Evolutionary conservation across 2,329 filamentous ascomycete species (phyloP).

Genomic region (Neopestalotiopsis sp.): DNA sequence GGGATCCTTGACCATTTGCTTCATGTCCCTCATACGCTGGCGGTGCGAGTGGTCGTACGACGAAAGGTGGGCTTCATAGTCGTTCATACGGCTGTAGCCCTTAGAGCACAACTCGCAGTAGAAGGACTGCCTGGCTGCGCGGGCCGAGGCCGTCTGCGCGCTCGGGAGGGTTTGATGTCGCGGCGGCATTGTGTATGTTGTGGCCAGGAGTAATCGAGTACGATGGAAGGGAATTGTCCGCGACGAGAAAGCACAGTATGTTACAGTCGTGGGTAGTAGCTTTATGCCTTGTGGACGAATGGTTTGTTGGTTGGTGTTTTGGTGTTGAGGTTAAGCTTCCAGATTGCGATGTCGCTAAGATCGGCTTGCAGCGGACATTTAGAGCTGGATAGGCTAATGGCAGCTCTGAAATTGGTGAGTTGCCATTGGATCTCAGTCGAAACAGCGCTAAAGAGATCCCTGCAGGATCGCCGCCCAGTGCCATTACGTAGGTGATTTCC

Average conservation of each 20-base stretch:
- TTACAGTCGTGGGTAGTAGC: background rate
- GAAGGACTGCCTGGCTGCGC: constrained; percentile 79
- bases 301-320: background rate
- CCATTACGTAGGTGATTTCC: constrained; percentile 12
- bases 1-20: constrained; percentile 78
- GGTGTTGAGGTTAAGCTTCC: background rate
- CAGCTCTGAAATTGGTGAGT: constrained; percentile 11
- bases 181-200: constrained; percentile 25
- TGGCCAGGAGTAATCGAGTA: background rate
- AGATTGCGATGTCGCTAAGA: background rate
- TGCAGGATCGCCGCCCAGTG: background rate
- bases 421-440: constrained; percentile 1
- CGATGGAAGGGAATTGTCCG: background rate
- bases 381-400: background rate
- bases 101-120: constrained; percentile 90
- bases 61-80: constrained; percentile 92
- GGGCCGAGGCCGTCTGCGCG: constrained; percentile 66
- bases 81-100: constrained; percentile 92
- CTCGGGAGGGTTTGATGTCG: constrained; percentile 63
- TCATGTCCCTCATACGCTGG: constrained; percentile 87
- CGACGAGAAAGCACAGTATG: background rate
- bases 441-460: constrained; percentile 8
- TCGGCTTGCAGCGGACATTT: background rate
- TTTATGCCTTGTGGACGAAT: background rate
- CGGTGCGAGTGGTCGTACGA: constrained; percentile 97